A percentile compares a stretch with the other conserved stretches of the same genome.
phyloP scores from a whole-genome alignment of 306 rosid species.

The Cicer yamashitae region DNA sequence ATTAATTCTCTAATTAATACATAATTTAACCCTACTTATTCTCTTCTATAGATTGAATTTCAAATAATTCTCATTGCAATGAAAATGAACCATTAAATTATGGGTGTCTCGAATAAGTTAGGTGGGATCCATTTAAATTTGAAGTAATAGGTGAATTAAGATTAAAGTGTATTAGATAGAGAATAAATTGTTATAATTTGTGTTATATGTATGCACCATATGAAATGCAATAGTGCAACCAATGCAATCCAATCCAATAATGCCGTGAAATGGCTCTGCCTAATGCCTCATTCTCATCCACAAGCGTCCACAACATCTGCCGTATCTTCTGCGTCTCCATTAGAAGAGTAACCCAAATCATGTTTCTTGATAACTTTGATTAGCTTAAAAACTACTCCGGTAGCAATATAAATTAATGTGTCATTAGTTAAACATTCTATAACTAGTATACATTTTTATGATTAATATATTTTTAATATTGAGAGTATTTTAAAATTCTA shows the following conservation, averaged over 20 bases:
- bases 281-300: conserved; percentile 30
- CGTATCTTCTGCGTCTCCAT: conserved; percentile 49
- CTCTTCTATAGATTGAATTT: not conserved
- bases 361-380: not conserved
- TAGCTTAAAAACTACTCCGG: not conserved
- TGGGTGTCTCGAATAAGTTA: not conserved
- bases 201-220: not conserved
- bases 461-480: too few relatives aligned
- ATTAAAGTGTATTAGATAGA: not conserved
- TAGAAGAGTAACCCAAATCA: conserved; percentile 31
- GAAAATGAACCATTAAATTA: not conserved
- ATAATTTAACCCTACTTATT: not conserved
- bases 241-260: not conserved
- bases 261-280: conserved; percentile 27
- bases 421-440: not conserved
- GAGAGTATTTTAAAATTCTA: too few relatives aligned
- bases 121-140: not conserved
- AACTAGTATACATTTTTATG: too few relatives aligned
- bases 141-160: not conserved
- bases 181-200: not conserved
- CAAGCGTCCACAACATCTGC: conserved; percentile 49
- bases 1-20: too few relatives aligned
- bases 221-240: conserved; percentile 1
- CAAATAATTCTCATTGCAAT: not conserved
- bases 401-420: not conserved